Evolutionary conservation across 1,284 basidiomycete genomes (phyloP).

Genomic region (Psilocybe mexicana): DNA sequence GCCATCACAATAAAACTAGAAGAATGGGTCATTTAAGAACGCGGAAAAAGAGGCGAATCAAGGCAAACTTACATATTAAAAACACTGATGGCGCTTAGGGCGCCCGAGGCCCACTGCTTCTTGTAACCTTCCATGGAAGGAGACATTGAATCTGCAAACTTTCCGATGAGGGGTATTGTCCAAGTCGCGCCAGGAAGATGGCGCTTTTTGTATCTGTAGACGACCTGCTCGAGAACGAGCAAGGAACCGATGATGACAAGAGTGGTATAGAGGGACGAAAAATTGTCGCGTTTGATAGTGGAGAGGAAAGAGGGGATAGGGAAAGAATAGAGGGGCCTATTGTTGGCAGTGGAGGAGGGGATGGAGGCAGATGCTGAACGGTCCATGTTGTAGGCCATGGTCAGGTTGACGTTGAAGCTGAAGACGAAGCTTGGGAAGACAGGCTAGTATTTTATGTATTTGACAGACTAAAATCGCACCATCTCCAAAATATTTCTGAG

Average conservation of each 20-base stretch:
- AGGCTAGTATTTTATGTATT: conserved; percentile 11
- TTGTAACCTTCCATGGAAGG: conserved; percentile 90
- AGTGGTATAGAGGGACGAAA: conserved; percentile 68
- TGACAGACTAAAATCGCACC: conserved; percentile 19
- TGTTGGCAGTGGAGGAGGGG: conserved; percentile 23
- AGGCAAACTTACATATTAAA: conserved; percentile 84
- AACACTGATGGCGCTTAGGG: conserved; percentile 84
- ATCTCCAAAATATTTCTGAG: conserved; percentile 24
- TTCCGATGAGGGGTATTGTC: conserved; percentile 95
- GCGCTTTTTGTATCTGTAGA: conserved; percentile 86
- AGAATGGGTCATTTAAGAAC: conserved; percentile 6
- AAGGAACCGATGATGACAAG: conserved; percentile 61
- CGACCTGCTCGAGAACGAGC: conserved; percentile 77
- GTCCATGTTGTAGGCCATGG: conserved; percentile 23
- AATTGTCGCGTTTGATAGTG: conserved; percentile 32
- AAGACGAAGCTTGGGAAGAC: background rate
- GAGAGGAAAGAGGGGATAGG: conserved; percentile 47
- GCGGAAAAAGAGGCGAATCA: background rate
- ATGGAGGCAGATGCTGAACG: conserved; percentile 25
- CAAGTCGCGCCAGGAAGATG: conserved; percentile 84
- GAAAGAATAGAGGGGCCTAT: conserved; percentile 42
- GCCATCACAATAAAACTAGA: conserved; percentile 95
- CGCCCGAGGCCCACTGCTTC: conserved; percentile 85
- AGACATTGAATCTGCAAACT: conserved; percentile 87
- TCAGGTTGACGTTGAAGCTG: conserved; percentile 1